These are phyloP conservation scores for Suillus subalutaceus DNA, from an alignment of 768 basidiomycete species.

Conservation along the genomic window DNA sequence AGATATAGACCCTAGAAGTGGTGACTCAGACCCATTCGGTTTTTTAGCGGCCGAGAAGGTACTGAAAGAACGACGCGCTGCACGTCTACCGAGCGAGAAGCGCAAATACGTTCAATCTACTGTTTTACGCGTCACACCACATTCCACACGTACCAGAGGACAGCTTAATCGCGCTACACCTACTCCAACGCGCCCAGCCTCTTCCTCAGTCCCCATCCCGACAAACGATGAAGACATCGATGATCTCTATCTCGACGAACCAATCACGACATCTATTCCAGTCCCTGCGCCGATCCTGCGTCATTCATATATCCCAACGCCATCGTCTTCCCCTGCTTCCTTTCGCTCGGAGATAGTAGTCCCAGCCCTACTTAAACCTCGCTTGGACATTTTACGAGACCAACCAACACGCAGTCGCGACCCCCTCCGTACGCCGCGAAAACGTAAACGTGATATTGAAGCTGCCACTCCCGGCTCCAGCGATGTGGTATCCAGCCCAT, in stretches of 20 bases:
- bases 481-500: slow-evolving; percentile 29
- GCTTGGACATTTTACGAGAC: slow-evolving; percentile 5
- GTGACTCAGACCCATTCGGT: slow-evolving; percentile 56
- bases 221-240: slow-evolving; percentile 36
- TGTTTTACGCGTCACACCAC: slow-evolving; percentile 18
- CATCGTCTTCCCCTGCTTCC: slow-evolving; percentile 3
- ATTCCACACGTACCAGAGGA: background rate
- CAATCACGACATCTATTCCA: slow-evolving; percentile 29
- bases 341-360: background rate
- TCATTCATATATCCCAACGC: slow-evolving; percentile 18
- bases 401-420: slow-evolving; percentile 16
- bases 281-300: slow-evolving; percentile 17
- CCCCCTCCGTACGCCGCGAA: slow-evolving; percentile 35
- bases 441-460: slow-evolving; percentile 23
- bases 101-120: slow-evolving; percentile 15
- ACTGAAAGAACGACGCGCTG: slow-evolving; percentile 45
- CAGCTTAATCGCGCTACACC: slow-evolving; percentile 19
- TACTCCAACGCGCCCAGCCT: slow-evolving; percentile 18
- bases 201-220: slow-evolving; percentile 34
- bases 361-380: slow-evolving; percentile 3
- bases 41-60: slow-evolving; percentile 57
- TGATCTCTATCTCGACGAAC: slow-evolving; percentile 37
- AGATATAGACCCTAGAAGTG: slow-evolving; percentile 3
- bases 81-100: slow-evolving; percentile 13
- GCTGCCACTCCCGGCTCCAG: slow-evolving; percentile 13